These are phyloP conservation scores for Coemansia reversa DNA, from an alignment of 192 early-diverging fungal species.

Conservation along the genomic window DNA sequence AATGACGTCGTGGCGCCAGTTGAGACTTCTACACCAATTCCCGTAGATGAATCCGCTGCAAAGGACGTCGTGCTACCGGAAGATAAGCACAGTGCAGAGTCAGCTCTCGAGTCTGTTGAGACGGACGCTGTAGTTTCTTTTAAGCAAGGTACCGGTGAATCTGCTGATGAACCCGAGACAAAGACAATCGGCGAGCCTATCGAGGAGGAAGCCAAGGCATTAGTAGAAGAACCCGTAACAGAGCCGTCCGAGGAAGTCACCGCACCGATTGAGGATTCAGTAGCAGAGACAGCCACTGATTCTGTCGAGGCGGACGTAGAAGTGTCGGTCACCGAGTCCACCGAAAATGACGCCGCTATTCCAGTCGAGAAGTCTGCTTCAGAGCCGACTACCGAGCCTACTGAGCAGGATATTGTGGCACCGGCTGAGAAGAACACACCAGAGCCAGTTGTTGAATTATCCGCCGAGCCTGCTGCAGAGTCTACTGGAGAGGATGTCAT, in stretches of 20 bases:
- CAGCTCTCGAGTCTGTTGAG: no score
- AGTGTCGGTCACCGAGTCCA: no score
- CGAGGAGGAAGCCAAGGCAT: not conserved
- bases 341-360: no score
- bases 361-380: no score
- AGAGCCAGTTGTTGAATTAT: no score
- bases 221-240: not conserved
- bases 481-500: no score
- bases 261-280: not conserved
- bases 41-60: not conserved
- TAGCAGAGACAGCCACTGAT: not conserved
- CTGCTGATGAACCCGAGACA: no score
- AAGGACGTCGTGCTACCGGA: not conserved
- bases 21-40: not conserved
- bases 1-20: not conserved
- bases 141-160: no score
- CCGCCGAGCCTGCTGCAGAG: not conserved
- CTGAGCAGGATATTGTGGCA: not conserved
- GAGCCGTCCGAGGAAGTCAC: not conserved
- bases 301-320: no score
- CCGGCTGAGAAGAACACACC: no score
- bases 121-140: no score
- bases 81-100: not conserved
- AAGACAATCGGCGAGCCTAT: not conserved
- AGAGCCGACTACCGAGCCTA: not conserved